Evolutionary conservation across 768 basidiomycete genomes (phyloP), one percentile per base, ranked within the genome.

Genomic region (Floccularia luteovirens): DNA sequence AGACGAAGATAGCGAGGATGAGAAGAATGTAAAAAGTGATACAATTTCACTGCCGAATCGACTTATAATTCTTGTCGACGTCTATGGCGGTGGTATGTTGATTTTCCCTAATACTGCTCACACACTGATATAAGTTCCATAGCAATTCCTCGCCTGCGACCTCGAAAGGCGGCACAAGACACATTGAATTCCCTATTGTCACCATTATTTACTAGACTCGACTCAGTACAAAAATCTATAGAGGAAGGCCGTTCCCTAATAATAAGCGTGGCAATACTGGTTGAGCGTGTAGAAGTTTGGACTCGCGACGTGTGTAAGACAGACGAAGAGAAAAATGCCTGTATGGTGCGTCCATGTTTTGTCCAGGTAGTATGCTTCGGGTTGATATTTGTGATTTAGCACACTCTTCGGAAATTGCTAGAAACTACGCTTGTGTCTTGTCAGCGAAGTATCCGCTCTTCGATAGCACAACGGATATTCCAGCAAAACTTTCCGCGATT

Each of bases 121-220:
- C 13, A 31, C 25, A 4, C 24, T 14, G n/a, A 16, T 23, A 30
- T 5, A 5, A 23, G 14, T 20, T 14, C 4, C 36, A 4, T 39
- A 76, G 74, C 63, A 3, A 67, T 77, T 34, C 67, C 69, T 14
- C 67, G 67, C 17, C 46, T 67, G 30, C 61, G 68, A 24, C n/a
- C n/a, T n/a, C 67, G 61, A 39, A 69, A 66, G 42, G 52, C 66
- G 0, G 62, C 67, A 0, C 54, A 61, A 7, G 67, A 72, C 20
- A 72, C 66, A 6, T 38, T 74, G n/a, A 46, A 47, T 14, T 66
- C 69, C 1, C 46, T 73, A 10, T 44, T 71, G n/a, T 39, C 58
- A 17, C 62, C 69, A 12, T 43, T 74, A 5, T 54, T 59, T 32
- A 46, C 69, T 24, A 46, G 48, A 16, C 43, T 58, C 5, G 52